These are phyloP conservation scores for Dalbergia cochinchinensis DNA, from an alignment of 306 rosid species.

Conservation along the genomic window DNA sequence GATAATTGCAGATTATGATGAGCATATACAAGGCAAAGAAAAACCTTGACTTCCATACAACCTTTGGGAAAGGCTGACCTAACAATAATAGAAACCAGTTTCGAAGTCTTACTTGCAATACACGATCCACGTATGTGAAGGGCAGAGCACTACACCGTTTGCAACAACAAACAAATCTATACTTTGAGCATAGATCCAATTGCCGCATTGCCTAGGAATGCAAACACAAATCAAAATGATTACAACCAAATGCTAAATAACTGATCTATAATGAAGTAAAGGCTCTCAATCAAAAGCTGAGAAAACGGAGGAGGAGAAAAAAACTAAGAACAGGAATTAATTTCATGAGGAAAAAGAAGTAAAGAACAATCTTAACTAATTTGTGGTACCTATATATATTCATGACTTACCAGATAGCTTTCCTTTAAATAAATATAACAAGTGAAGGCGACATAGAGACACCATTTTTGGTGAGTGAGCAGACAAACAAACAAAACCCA, in stretches of 20 bases:
- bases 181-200: constrained; percentile 78
- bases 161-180: constrained; percentile 72
- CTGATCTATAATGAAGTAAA: constrained; percentile 21
- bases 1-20: constrained; percentile 13
- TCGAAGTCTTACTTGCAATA: constrained; percentile 69
- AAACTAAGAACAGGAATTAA: background rate
- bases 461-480: too few relatives aligned
- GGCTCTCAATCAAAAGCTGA: background rate
- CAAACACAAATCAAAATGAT: constrained; percentile 19
- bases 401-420: constrained; percentile 9
- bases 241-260: constrained; percentile 5
- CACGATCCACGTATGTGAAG: constrained; percentile 61
- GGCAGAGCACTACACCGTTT: constrained; percentile 61
- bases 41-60: constrained; percentile 7
- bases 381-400: background rate
- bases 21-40: constrained; percentile 14
- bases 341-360: background rate
- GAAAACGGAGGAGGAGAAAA: background rate
- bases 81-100: background rate
- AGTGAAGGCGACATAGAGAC: too few relatives aligned
- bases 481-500: too few relatives aligned
- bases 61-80: background rate
- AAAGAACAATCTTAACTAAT: too few relatives aligned
- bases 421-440: background rate
- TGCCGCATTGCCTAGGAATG: constrained; percentile 64